Evolutionary conservation across 805 yeast genomes (phyloP), one percentile per base, ranked within the genome.

Genomic region (Lipomyces starkeyi): DNA sequence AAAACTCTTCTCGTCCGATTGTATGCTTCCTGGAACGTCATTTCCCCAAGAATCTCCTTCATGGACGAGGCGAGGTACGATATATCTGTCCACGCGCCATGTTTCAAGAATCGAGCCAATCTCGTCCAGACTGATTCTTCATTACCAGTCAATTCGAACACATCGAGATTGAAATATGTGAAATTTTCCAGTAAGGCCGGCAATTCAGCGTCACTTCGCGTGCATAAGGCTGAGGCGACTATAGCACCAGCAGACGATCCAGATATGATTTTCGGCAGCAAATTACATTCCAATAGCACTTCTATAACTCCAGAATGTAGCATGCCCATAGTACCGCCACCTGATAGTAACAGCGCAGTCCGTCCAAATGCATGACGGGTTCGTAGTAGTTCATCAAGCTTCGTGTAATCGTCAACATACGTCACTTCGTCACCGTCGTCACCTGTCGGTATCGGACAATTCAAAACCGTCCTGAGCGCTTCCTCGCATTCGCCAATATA

Each of bases 161-260:
- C 87, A 17, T 87, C 85, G 17, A 74, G 67, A 65, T 82, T 79
- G 43, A 67, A 65, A 56, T 69, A 65, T n/a, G 68, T 66, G 68
- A 86, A 84, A 29, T 82, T 83, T 59, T 76, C 78, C 66, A 94
- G 79, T 20, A 91, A 77, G 5, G 79, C 83, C 34, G 76, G 78
- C 9, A 79, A 69, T 77, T 93, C 98, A 40, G 87, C 90, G 66
- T 88, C 88, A 9, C 89, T 85, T 75, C 90, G 91, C 20, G 91
- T 88, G 75, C 97, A 92, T 59, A 95, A 82, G 20, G 95, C 87
- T 60, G 97, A 86, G 22, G 98, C 98, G 59, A 95, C 88, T 62
- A 95, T 93, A 1, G 97, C 93, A 20, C 99, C 99, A 0, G 98
- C 97, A 29, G 97, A 91, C 14, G 97, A 90, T 0, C 99, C 99